These are phyloP conservation scores for Leishmania lainsoni DNA, from an alignment of 208 protist species.

Conservation along the genomic window DNA sequence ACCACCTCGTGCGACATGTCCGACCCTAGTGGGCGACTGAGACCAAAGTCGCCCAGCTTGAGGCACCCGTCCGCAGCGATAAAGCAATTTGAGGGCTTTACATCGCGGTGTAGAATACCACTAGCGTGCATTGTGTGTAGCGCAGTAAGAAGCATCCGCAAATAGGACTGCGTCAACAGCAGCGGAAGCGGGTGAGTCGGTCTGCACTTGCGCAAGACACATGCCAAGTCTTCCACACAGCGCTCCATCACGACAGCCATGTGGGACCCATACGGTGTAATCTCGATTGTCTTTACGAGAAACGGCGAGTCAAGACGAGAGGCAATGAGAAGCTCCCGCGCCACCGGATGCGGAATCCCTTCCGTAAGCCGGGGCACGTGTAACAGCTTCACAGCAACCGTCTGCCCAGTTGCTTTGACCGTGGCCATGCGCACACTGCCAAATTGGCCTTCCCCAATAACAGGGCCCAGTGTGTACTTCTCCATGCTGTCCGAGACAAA, in stretches of 20 bases:
- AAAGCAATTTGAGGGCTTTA: conserved; percentile 91
- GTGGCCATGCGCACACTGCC: conserved; percentile 63
- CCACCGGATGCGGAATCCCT: conserved; percentile 83
- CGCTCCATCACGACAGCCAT: conserved; percentile 85
- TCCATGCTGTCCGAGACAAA: conserved; percentile 44
- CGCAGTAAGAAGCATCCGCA: conserved; percentile 70
- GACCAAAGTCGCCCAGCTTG: conserved; percentile 96
- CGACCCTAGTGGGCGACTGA: conserved; percentile 80
- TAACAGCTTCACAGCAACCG: conserved; percentile 79
- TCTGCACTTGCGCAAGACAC: conserved; percentile 39
- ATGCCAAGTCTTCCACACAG: conserved; percentile 61
- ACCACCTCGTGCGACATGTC: conserved; percentile 96
- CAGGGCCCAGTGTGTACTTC: conserved; percentile 48
- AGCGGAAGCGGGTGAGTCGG: conserved; percentile 33
- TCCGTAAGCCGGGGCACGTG: conserved; percentile 50
- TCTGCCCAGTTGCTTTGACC: conserved; percentile 52
- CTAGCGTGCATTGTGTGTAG: conserved; percentile 63
- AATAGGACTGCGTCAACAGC: conserved; percentile 24
- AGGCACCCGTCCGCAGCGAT: conserved; percentile 52
- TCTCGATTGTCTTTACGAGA: conserved; percentile 68
- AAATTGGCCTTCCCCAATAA: conserved; percentile 83
- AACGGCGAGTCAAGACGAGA: conserved; percentile 52
- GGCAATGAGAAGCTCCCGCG: conserved; percentile 71
- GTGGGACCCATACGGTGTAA: conserved; percentile 56
- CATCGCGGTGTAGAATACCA: conserved; percentile 84